Evolutionary conservation across 192 early-diverging fungal species (phyloP).

Genomic region (Piromyces finnis): DNA sequence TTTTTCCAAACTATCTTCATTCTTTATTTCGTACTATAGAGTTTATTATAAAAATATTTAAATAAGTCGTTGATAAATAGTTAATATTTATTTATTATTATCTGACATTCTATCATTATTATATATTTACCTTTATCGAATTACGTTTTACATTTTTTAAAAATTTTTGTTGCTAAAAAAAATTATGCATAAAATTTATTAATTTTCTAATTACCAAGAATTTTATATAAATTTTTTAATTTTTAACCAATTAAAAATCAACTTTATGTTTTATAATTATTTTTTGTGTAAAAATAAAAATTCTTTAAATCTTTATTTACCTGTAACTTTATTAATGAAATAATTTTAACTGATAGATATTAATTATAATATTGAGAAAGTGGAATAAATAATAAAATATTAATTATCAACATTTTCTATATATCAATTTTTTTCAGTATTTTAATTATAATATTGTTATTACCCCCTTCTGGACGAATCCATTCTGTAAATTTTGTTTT

Average conservation of each 20-base stretch:
- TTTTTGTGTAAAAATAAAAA: too few species aligned
- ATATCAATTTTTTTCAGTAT: constrained; percentile 17
- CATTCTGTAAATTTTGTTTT: constrained; percentile 73
- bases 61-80: too few species aligned
- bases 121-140: too few species aligned
- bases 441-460: background rate
- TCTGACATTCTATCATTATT: too few species aligned
- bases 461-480: constrained; percentile 33
- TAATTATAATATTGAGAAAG: constrained; percentile 1
- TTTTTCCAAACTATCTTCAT: background rate
- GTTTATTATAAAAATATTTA: too few species aligned
- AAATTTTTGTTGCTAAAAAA: too few species aligned
- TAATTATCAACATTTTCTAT: constrained; percentile 16
- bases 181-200: too few species aligned
- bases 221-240: background rate
- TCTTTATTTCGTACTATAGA: background rate
- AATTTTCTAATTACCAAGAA: too few species aligned
- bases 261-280: too few species aligned
- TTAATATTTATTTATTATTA: too few species aligned
- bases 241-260: background rate
- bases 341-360: background rate
- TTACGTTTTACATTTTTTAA: too few species aligned
- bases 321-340: background rate
- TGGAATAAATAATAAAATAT: background rate
- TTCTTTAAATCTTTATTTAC: background rate